Conservation (phyloP, 1,284 basidiomycete species). For the Dichomitus squalens region DNA sequence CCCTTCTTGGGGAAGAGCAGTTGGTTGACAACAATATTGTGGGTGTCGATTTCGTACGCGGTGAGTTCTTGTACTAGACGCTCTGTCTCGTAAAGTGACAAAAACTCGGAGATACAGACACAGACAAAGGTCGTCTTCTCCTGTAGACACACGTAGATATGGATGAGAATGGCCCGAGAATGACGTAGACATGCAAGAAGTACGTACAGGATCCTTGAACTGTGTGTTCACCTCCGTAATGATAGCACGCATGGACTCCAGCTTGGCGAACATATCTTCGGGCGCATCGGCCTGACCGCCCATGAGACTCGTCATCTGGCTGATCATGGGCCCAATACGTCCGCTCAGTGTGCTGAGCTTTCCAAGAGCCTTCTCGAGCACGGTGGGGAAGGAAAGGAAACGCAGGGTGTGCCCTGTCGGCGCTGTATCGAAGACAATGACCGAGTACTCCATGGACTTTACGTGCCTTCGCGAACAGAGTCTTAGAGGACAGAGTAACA, state of each 20-base stretch:
- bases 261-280: conserved; percentile 98
- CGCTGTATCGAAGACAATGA: conserved; percentile 99
- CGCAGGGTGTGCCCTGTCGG: conserved; percentile 98
- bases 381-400: conserved; percentile 97
- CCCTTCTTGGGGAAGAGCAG: conserved; percentile 91
- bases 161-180: background rate
- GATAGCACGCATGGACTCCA: conserved; percentile 95
- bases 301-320: conserved; percentile 96
- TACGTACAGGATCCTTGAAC: conserved; percentile 94
- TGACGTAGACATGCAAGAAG: background rate
- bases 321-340: conserved; percentile 96
- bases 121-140: conserved; percentile 99
- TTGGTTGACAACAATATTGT: conserved; percentile 99
- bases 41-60: conserved; percentile 96
- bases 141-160: conserved; percentile 39
- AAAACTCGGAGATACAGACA: conserved; percentile 98
- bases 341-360: conserved; percentile 93
- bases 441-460: conserved; percentile 99
- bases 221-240: conserved; percentile 99
- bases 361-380: conserved; percentile 95
- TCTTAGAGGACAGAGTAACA: background rate
- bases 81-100: conserved; percentile 98
- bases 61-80: conserved; percentile 96
- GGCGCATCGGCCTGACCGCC: conserved; percentile 85
- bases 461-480: conserved; percentile 71